Percentiles rank a stretch among this genome's conserved stretches.
Conservation (phyloP, 306 rosid species). For the Rosa lucieae region DNA sequence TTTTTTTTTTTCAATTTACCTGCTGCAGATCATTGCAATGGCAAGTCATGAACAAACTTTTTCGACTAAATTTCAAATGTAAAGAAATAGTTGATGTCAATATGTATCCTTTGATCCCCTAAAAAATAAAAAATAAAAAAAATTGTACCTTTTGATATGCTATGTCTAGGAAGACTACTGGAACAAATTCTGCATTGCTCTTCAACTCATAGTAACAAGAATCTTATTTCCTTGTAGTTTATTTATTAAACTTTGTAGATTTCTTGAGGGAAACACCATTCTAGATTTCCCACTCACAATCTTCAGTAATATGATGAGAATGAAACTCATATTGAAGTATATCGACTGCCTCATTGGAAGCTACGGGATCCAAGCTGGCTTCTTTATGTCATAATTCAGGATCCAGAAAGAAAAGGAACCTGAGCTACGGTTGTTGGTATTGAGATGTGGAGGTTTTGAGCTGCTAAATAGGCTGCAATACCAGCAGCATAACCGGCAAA, state of each 20-base stretch:
- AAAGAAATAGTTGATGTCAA: neutral
- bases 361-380: conserved; percentile 13
- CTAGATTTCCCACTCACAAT: neutral
- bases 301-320: neutral
- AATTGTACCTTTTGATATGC: neutral
- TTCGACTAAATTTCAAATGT: neutral
- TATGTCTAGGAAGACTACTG: neutral
- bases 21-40: neutral
- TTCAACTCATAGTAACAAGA: neutral
- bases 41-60: too few species aligned
- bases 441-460: conserved; percentile 58
- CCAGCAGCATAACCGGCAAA: conserved; percentile 95
- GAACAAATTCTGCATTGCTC: neutral
- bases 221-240: neutral
- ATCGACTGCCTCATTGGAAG: conserved; percentile 14
- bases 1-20: neutral
- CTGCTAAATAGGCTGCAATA: conserved; percentile 68
- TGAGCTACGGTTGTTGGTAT: conserved; percentile 71
- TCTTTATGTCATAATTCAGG: conserved; percentile 25
- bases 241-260: neutral
- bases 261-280: conserved; percentile 8
- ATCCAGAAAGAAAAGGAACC: conserved; percentile 67
- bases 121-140: too few species aligned
- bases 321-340: neutral
- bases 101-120: neutral